Base-by-base conservation (phyloP, 2,329 filamentous ascomycete species). In the Ceratocystis albifundus region DNA sequence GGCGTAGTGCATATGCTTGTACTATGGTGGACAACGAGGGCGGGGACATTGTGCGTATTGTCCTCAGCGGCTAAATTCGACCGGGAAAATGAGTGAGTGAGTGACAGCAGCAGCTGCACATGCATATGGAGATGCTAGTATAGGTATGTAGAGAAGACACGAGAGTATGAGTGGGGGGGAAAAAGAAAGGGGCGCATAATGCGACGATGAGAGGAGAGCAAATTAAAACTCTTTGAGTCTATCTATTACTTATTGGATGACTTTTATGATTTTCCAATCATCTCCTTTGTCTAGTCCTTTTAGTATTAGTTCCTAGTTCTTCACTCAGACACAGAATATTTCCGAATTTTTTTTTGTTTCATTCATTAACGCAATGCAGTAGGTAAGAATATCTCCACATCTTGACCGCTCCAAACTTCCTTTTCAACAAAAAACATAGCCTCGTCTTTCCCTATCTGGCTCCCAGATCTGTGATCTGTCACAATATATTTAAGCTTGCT, bases 401-500 rank as follows among this genome's bases (percentile, higher is more conserved):
- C 25, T 55, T 55, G 50, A 55, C 50, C 50, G 25, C 25, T 55
- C 17, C 50, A 55, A 55, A 15, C 50, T 55, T 55, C 50, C 25
- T 55, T 55, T 55, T 25, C n/a, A 61, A n/a, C 20, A 61, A 32
- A 61, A 22, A 44, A 61, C 8, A n/a, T 6, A 59, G 28, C 57
- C 20, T 17, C 50, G 15, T 15, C 25, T 28, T 28, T 61, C 7
- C 57, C 20, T 36, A 36, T 28, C 3, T 28, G 45, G 36, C 36
- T 15, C 36, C 36, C 36, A 41, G 36, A 41, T 41, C 36, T 41
- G 36, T 41, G 36, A 41, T 3, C 36, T 15, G 36, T 41, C 15
- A 12, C 10, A 12, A 41, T 41, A 8, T 41, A 61, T 57, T 68
- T 65, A 69, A 46, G 61, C 36, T 64, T 48, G 44, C 72, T 80